Conservation (phyloP, 805 yeast species). For the Metschnikowia anglica region DNA sequence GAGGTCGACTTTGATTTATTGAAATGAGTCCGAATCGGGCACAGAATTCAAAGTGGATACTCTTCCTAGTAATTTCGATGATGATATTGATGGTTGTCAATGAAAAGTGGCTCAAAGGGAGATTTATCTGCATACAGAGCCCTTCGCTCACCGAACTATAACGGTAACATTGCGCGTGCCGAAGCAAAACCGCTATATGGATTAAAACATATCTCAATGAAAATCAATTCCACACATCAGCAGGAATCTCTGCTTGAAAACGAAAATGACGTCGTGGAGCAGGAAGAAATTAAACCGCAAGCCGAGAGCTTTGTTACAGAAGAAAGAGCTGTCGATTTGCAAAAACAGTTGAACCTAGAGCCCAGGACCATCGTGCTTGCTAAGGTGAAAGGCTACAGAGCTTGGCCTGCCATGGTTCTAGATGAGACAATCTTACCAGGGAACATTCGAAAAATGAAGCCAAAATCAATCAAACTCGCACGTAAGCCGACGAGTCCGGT, state of each 20-base stretch:
- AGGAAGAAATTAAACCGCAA: neutral
- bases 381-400: conserved; percentile 81
- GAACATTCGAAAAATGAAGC: conserved; percentile 49
- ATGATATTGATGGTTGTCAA: too few species aligned
- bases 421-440: conserved; percentile 61
- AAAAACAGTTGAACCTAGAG: conserved; percentile 15
- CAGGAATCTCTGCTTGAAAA: neutral
- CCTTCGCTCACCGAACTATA: too few species aligned
- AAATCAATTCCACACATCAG: neutral
- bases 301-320: neutral
- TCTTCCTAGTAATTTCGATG: too few species aligned
- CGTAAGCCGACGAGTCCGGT: conserved; percentile 19
- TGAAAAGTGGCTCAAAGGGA: too few species aligned
- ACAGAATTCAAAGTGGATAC: too few species aligned
- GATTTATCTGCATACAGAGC: too few species aligned
- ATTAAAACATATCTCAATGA: neutral
- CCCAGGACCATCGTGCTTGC: conserved; percentile 50
- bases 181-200: too few species aligned
- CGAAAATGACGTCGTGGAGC: neutral
- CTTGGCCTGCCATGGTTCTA: conserved; percentile 88
- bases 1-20: too few species aligned
- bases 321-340: conserved; percentile 9
- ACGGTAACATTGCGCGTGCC: too few species aligned
- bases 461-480: conserved; percentile 40
- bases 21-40: too few species aligned